phyloP scores from a whole-genome alignment of 768 basidiomycete genomes.

The Leucocoprinus leucothites region DNA sequence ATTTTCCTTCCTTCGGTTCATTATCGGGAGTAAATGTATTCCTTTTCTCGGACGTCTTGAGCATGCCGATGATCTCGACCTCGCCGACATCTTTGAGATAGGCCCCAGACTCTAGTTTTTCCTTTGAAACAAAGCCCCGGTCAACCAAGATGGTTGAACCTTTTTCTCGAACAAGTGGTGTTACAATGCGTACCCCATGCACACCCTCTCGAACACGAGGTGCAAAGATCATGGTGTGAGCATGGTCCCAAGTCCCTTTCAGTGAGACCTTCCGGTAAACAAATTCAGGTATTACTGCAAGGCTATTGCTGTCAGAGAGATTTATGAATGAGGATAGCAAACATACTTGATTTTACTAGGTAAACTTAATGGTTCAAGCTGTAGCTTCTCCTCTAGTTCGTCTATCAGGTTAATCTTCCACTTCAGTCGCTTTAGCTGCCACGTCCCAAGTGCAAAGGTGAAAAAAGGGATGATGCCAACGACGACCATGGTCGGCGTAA shows the following conservation, averaged over 20 bases:
- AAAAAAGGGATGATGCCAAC: slow-evolving; percentile 87
- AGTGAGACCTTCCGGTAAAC: slow-evolving; percentile 82
- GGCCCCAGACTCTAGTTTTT: slow-evolving; percentile 28
- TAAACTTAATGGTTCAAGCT: slow-evolving; percentile 70
- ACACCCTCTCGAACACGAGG: slow-evolving; percentile 89
- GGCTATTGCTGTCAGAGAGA: slow-evolving; percentile 25
- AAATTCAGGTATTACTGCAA: slow-evolving; percentile 83
- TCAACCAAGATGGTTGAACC: slow-evolving; percentile 89
- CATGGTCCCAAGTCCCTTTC: slow-evolving; percentile 76
- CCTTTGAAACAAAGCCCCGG: slow-evolving; percentile 82
- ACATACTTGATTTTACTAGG: slow-evolving; percentile 86
- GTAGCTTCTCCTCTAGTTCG: slow-evolving; percentile 87
- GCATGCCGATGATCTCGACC: slow-evolving; percentile 82
- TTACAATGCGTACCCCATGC: slow-evolving; percentile 84
- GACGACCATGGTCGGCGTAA: slow-evolving; percentile 69
- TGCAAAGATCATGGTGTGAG: slow-evolving; percentile 74
- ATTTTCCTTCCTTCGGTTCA: slow-evolving; percentile 69
- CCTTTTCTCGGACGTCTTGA: slow-evolving; percentile 70
- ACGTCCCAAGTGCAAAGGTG: slow-evolving; percentile 85
- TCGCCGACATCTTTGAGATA: slow-evolving; percentile 44
- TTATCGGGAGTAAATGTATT: slow-evolving; percentile 91
- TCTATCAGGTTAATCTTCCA: slow-evolving; percentile 97
- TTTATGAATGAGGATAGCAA: slow-evolving; percentile 1
- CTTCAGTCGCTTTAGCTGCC: slow-evolving; percentile 90
- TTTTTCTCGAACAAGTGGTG: slow-evolving; percentile 76